Conservation (phyloP, 2,329 filamentous ascomycete genomes). For the Aspergillus calidoustus region DNA sequence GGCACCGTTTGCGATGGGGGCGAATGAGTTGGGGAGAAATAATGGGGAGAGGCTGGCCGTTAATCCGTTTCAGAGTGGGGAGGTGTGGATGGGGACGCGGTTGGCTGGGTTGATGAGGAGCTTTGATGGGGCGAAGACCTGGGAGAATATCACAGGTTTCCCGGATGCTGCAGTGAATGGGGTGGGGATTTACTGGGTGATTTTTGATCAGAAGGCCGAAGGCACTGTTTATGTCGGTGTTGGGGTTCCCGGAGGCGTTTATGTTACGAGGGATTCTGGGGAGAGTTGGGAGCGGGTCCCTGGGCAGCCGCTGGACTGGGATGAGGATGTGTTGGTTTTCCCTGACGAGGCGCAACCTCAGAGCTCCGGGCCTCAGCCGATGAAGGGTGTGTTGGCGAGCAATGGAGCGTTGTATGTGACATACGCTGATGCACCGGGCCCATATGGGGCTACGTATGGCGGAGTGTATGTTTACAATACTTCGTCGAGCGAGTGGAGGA, state of each 20-base stretch:
- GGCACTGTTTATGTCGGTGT: conserved; percentile 21
- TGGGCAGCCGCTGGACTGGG: conserved; percentile 20
- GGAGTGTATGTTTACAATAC: conserved; percentile 22
- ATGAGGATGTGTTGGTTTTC: conserved; percentile 15
- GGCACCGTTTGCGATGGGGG: conserved; percentile 20
- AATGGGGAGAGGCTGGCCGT: conserved; percentile 23
- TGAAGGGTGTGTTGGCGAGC: conserved; percentile 20
- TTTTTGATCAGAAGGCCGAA: conserved; percentile 18
- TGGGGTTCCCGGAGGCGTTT: conserved; percentile 16
- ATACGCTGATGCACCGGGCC: conserved; percentile 19
- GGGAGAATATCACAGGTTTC: conserved; percentile 21
- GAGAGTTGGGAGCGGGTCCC: conserved; percentile 18
- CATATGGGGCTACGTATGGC: conserved; percentile 19
- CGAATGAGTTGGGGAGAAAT: conserved; percentile 23
- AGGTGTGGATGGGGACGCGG: conserved; percentile 22
- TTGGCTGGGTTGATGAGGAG: conserved; percentile 21
- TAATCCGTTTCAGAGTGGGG: conserved; percentile 20
- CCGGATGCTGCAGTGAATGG: conserved; percentile 18
- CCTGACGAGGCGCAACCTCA: conserved; percentile 19
- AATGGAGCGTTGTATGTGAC: conserved; percentile 23
- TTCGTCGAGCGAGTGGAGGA: conserved; percentile 11
- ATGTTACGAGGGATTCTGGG: conserved; percentile 17
- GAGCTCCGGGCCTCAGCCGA: conserved; percentile 20
- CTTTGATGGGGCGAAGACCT: conserved; percentile 17
- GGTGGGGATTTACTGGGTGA: conserved; percentile 20